Evolutionary conservation across 2,329 filamentous ascomycete genomes (phyloP), one percentile per base, ranked within the genome.

Genomic region (Curvularia verruculosa): DNA sequence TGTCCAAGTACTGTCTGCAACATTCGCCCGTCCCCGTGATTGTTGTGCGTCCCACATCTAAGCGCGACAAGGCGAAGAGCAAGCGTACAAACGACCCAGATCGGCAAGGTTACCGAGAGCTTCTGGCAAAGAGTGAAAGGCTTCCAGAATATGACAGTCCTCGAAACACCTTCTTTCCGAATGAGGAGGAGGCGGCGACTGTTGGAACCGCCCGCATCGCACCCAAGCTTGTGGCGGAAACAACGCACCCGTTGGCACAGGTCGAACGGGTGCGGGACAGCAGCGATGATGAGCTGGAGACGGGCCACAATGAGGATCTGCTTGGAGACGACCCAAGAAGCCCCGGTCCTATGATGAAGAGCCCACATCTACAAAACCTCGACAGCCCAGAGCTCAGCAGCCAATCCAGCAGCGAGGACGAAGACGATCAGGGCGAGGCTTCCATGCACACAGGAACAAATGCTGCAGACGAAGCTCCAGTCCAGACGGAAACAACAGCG

Each of bases 1-100:
- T 96, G 43, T 96, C 91, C 24, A 96, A 96, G 73, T 97, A 96
- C 78, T 96, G 93, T 70, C 83, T 96, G 12, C 93, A 97, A 73
- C 93, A 96, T 74, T 96, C 91, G 1, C 92, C 93, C 0, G 91
- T 97, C 1, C 93, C 93, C 1, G 93, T 96, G 7, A 93, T 96
- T 28, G 93, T 97, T 29, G 93, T 96, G 9, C 86, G 93, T 3
- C 92, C 93, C 34, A 90, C 89, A 29, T 89, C 90, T 59, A 96
- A 96, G 79, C 89, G 93, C 19, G 86, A 91, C 71, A 95, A 95
- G 78, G 96, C 96, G 80, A 96, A 95, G 78, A 84, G 85, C 57
- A 96, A 96, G 80, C 87, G 93, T 28, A 84, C 87, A 49, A 87
- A 89, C 52, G 91, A 96, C 67, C 88, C 91, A 5, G 83, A 81